Evolutionary conservation across 176 grass and related monocot species (phyloP), one percentile per base, ranked within the genome.

Genomic region (Carex kokanica): DNA sequence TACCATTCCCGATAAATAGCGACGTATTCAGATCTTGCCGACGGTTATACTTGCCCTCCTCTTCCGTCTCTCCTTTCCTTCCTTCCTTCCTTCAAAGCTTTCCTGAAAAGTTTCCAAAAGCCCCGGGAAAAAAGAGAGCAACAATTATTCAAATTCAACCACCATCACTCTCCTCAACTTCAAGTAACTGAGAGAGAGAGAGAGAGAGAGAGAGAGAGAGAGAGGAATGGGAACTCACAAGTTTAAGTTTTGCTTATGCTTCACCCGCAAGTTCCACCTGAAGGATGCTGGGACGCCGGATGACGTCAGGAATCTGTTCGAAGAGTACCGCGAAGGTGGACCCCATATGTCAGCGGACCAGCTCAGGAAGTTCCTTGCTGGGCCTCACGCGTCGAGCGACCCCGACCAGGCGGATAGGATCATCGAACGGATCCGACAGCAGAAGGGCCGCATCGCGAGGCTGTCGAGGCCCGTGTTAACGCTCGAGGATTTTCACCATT

Each of bases 211-310:
- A n/a, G n/a, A n/a, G n/a, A n/a, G 14, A 59, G 59, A 29, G 54
- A 82, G 69, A 85, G 20, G 40, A 77, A 64, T 68, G 83, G 84
- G 21, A 13, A 95, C 94, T 75, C 90, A 87, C 51, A 88, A 84
- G 87, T 98, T 91, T 80, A 91, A 60, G 79, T 98, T 87, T 83
- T 98, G 91, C 85, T 84, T 90, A 68, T 98, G 90, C 89, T 98
- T 98, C 88, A 93, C 89, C 82, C 86, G 91, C 83, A 91, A 85
- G 82, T 95, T 91, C 80, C 86, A 72, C 47, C 17, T 83, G 78
- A 78, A 21, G 60, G 96, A 95, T 68, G 86, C 96, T 13, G 9
- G 87, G 84, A 85, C 92, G 84, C 89, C 93, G 56, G 85, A 77
- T 16, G 93, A 95, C 29, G 91, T 95, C 77, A 86, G 74, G 82